Evolutionary conservation across 805 yeast species (phyloP), one percentile per base, ranked within the genome.

Genomic region (Zygotorulaspora chibaensis): DNA sequence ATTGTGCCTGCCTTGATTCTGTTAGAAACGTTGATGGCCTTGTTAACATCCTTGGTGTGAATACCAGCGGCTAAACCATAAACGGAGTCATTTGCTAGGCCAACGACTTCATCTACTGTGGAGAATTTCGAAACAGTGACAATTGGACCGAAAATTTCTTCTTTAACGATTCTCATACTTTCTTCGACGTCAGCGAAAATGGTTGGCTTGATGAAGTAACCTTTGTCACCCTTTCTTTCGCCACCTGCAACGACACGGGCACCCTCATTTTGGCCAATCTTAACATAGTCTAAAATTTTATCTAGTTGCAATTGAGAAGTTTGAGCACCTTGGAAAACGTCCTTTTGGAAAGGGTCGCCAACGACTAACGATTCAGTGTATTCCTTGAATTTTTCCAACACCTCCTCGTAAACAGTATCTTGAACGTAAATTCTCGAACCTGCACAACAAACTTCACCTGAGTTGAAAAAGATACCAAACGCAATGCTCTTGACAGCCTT

Each of bases 401-500:
- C 76, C 56, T 75, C 73, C 54, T 83, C 87, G 70, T 84, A 84
- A 58, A 84, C 72, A 42, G 76, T 79, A 53, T 78, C 84, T 67
- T 87, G 89, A 49, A 87, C 82, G 68, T 84, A 87, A 51, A 87
- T 77, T 67, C 96, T 83, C 52, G 95, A 88, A 65, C 95, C 93
- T 23, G 96, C 91, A 71, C 91, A 84, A 72, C 96, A 88, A 48
- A 86, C 90, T 71, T 88, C 96, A 72, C 96, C 96, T 47, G 95
- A 82, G 72, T 88, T 88, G 76, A 76, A 85, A 72, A 82, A 81
- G 54, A 87, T 86, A 70, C 95, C 95, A 42, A 76, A 72, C 48
- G 86, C 76, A 54, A 86, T 75, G 64, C 76, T 76, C 57, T 77
- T 76, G 40, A 88, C 83, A 45, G 93, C 80, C 45, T 73, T 72